phyloP scores from a whole-genome alignment of 208 protist genomes.

The Crithidia bombi region DNA sequence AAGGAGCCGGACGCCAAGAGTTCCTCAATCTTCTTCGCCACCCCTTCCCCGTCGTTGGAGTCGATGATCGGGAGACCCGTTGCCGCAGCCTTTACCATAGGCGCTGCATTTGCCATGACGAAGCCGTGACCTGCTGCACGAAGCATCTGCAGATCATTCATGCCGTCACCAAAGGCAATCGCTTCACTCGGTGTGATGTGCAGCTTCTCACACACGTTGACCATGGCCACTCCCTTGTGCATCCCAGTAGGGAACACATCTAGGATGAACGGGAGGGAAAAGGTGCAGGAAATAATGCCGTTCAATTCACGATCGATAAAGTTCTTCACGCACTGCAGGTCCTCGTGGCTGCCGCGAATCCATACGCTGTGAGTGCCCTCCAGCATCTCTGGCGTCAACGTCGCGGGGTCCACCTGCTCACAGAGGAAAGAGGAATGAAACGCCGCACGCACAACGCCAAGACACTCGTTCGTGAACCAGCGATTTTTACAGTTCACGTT shows the following conservation, averaged over 20 bases:
- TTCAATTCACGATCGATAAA: slow-evolving; percentile 31
- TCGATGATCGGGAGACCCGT: slow-evolving; percentile 53
- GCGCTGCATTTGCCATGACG: slow-evolving; percentile 65
- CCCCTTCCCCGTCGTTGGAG: slow-evolving; percentile 61
- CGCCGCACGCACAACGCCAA: slow-evolving; percentile 34
- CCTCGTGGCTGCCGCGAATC: slow-evolving; percentile 36
- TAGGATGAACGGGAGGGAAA: slow-evolving; percentile 47
- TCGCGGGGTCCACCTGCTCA: slow-evolving; percentile 48
- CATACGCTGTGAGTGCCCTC: slow-evolving; percentile 51
- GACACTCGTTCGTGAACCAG: slow-evolving; percentile 54
- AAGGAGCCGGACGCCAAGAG: slow-evolving; percentile 37
- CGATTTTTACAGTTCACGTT: slow-evolving; percentile 62
- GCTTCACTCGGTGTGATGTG: slow-evolving; percentile 33
- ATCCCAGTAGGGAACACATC: slow-evolving; percentile 43
- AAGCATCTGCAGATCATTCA: slow-evolving; percentile 76
- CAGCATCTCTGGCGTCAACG: slow-evolving; percentile 38
- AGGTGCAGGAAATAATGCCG: slow-evolving; percentile 28
- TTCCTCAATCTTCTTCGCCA: slow-evolving; percentile 54
- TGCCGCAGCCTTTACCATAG: slow-evolving; percentile 40
- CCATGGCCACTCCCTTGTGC: slow-evolving; percentile 61
- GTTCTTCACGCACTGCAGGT: slow-evolving; percentile 37
- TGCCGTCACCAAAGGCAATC: slow-evolving; percentile 75
- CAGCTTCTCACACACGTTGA: slow-evolving; percentile 41
- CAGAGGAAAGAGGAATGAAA: slow-evolving; percentile 47
- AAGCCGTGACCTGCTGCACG: slow-evolving; percentile 46